Conservation (phyloP, 1,139 yeast species). For the Kodamaea anthophila region DNA sequence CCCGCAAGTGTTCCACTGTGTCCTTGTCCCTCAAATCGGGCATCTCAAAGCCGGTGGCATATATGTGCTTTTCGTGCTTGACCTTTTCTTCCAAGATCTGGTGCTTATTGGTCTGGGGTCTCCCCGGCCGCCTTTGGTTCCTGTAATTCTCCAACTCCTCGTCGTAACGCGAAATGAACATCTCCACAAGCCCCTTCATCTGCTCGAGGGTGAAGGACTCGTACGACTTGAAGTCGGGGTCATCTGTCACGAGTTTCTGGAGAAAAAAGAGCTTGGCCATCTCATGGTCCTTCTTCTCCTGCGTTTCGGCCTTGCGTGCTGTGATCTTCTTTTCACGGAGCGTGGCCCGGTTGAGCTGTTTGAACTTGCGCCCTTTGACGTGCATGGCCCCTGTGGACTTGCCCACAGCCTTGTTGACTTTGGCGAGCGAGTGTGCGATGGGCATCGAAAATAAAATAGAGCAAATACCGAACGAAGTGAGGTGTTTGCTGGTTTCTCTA, state of each 20-base stretch:
- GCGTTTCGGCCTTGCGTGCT: constrained; percentile 47
- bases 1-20: constrained; percentile 53
- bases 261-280: constrained; percentile 53
- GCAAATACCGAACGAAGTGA: not conserved
- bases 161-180: constrained; percentile 63
- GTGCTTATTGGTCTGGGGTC: constrained; percentile 74
- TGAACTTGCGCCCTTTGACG: constrained; percentile 83
- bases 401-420: constrained; percentile 60
- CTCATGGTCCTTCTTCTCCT: constrained; percentile 57
- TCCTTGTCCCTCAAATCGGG: constrained; percentile 65
- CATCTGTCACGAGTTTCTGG: constrained; percentile 54
- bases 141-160: constrained; percentile 61
- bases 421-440: constrained; percentile 62
- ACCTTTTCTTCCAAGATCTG: constrained; percentile 56
- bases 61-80: constrained; percentile 56
- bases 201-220: constrained; percentile 47
- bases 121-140: constrained; percentile 69
- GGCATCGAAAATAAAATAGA: constrained; percentile 48
- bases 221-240: constrained; percentile 32
- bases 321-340: constrained; percentile 69
- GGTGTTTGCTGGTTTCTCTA: no score
- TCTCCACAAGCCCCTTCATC: constrained; percentile 53
- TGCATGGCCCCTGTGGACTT: constrained; percentile 64
- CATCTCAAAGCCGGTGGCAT: constrained; percentile 60
- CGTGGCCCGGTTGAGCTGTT: constrained; percentile 80